phyloP scores from a whole-genome alignment of 2,329 filamentous ascomycete genomes.

The Arthrobotrys sinensis region DNA sequence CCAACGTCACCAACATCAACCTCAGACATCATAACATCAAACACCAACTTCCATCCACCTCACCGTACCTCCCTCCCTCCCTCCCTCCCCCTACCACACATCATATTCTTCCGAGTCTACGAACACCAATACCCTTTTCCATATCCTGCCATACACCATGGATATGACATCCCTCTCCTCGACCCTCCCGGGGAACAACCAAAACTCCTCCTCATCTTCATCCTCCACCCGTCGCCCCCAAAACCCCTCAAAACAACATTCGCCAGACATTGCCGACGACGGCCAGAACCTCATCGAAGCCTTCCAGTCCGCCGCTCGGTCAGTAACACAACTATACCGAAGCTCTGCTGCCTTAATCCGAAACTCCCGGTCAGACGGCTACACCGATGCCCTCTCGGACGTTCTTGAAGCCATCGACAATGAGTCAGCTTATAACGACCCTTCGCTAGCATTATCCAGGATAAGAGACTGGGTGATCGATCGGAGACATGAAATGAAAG shows the following conservation, averaged over 20 bases:
- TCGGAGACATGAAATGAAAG: conserved; percentile 51
- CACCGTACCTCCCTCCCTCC: background rate
- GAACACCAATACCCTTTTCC: background rate
- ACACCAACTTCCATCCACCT: background rate
- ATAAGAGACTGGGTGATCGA: conserved; percentile 61
- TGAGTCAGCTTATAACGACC: conserved; percentile 57
- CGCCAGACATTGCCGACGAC: conserved; percentile 47
- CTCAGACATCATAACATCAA: background rate
- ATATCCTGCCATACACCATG: conserved; percentile 30
- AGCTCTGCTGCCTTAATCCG: conserved; percentile 47
- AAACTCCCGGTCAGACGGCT: conserved; percentile 55
- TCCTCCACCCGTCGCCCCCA: conserved; percentile 18
- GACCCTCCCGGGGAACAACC: conserved; percentile 47
- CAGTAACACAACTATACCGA: conserved; percentile 58
- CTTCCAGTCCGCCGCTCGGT: conserved; percentile 56
- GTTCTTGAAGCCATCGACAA: conserved; percentile 59
- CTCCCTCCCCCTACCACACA: too few relatives aligned
- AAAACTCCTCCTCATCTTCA: conserved; percentile 15
- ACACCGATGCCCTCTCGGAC: conserved; percentile 56
- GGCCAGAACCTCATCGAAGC: conserved; percentile 52
- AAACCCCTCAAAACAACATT: conserved; percentile 38
- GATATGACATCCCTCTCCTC: conserved; percentile 60
- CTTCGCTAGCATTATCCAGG: conserved; percentile 50
- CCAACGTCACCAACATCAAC: background rate
- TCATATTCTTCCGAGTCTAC: background rate